Evolutionary conservation across 176 grass and related monocot species (phyloP).

Genomic region (Rhynchospora tenuis): DNA sequence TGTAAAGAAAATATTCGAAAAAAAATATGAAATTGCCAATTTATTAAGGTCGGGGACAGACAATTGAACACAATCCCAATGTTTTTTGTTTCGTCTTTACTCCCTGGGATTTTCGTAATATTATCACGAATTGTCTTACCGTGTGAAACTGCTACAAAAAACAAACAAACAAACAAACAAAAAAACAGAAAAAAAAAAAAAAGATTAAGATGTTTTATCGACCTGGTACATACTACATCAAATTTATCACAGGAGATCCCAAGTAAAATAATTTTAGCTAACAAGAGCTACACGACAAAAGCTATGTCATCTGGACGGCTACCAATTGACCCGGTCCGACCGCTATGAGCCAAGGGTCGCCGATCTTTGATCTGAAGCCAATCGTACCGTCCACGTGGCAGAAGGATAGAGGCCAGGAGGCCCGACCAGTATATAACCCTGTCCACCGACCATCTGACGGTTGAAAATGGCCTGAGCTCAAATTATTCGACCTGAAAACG

Average conservation of each 20-base stretch:
- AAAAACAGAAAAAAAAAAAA: too few species aligned
- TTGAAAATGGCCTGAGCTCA: not conserved
- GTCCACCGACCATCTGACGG: slow-evolving; percentile 15
- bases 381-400: slow-evolving; percentile 8
- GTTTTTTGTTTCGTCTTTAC: too few species aligned
- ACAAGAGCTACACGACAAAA: not conserved
- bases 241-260: not conserved
- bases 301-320: slow-evolving; percentile 4
- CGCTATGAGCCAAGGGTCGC: not conserved
- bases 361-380: not conserved
- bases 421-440: not conserved
- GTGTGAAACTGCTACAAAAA: too few species aligned
- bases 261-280: not conserved
- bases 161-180: too few species aligned
- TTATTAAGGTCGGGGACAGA: too few species aligned
- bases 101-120: too few species aligned
- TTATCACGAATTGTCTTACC: too few species aligned
- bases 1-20: too few species aligned
- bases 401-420: not conserved
- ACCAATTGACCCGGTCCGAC: not conserved
- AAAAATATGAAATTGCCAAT: too few species aligned
- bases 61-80: too few species aligned
- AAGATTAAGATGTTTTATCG: too few species aligned
- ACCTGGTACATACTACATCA: not conserved
- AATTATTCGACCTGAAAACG: not conserved